Conservation (phyloP, 192 early-diverging fungal species). For the Backusella tarrabulga region DNA sequence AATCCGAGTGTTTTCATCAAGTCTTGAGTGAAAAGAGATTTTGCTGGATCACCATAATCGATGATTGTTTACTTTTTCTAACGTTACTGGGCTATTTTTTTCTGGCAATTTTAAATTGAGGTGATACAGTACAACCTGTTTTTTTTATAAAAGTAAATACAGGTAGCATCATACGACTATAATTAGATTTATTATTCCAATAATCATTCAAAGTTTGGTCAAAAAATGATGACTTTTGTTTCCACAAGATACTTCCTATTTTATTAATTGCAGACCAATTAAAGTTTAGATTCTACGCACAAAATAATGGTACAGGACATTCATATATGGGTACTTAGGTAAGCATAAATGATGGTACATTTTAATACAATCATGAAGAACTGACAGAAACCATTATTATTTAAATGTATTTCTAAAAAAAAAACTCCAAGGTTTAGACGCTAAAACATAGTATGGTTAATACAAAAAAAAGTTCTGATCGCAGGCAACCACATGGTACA, state of each 20-base stretch:
- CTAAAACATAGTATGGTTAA: background rate
- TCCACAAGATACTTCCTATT: slow-evolving; percentile 8
- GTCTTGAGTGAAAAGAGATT: background rate
- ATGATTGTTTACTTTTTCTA: background rate
- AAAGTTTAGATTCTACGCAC: slow-evolving; percentile 4
- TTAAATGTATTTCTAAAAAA: background rate
- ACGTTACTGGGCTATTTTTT: background rate
- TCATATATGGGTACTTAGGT: slow-evolving; percentile 1
- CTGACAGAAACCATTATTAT: background rate
- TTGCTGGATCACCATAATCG: background rate
- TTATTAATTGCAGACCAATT: background rate
- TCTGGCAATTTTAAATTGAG: slow-evolving; percentile 6
- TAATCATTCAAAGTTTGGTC: background rate
- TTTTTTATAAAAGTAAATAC: background rate
- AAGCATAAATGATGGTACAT: slow-evolving; percentile 8
- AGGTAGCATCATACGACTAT: slow-evolving; percentile 5
- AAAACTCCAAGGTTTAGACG: background rate
- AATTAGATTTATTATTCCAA: slow-evolving; percentile 3
- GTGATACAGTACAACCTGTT: background rate
- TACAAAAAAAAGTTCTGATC: background rate
- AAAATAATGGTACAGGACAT: background rate
- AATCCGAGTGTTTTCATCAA: background rate
- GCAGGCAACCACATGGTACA: background rate
- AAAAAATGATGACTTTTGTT: slow-evolving; percentile 4
- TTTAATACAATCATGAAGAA: background rate